phyloP scores from a whole-genome alignment of 2,329 filamentous ascomycete genomes.

The Exserohilum rostratum region DNA sequence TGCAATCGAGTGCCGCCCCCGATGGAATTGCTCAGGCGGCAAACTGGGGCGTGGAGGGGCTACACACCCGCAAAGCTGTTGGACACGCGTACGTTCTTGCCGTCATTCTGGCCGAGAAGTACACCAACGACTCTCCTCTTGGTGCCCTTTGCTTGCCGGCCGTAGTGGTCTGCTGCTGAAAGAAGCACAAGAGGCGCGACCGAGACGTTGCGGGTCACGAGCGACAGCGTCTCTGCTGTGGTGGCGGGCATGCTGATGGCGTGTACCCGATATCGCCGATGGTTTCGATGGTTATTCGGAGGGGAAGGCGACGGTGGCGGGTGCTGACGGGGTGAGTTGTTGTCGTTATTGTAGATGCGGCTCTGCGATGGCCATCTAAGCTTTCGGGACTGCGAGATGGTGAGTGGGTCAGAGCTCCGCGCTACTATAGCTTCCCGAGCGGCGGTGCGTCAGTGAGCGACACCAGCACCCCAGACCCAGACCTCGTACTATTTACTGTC shows the following conservation, averaged over 20 bases:
- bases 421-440: slow-evolving; percentile 15
- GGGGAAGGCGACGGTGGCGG: slow-evolving; percentile 13
- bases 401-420: slow-evolving; percentile 26
- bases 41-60: slow-evolving; percentile 14
- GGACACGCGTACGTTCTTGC: slow-evolving; percentile 93
- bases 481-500: not conserved
- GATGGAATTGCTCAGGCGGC: slow-evolving; percentile 16
- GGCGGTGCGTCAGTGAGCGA: slow-evolving; percentile 23
- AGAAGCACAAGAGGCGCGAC: slow-evolving; percentile 97
- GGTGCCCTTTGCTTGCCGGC: slow-evolving; percentile 87
- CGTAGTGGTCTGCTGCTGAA: slow-evolving; percentile 97
- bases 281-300: slow-evolving; percentile 2
- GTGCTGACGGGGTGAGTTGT: slow-evolving; percentile 23
- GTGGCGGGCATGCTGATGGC: slow-evolving; percentile 79
- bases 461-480: not conserved
- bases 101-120: slow-evolving; percentile 91
- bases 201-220: slow-evolving; percentile 93
- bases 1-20: slow-evolving; percentile 4
- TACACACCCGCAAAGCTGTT: slow-evolving; percentile 94
- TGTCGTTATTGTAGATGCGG: slow-evolving; percentile 41
- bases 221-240: slow-evolving; percentile 92
- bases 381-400: slow-evolving; percentile 33
- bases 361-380: slow-evolving; percentile 42
- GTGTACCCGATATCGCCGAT: slow-evolving; percentile 15
- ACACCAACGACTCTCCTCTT: slow-evolving; percentile 88